Base-by-base conservation (phyloP, 768 basidiomycete genomes). In the Hypholoma sublateritium region DNA sequence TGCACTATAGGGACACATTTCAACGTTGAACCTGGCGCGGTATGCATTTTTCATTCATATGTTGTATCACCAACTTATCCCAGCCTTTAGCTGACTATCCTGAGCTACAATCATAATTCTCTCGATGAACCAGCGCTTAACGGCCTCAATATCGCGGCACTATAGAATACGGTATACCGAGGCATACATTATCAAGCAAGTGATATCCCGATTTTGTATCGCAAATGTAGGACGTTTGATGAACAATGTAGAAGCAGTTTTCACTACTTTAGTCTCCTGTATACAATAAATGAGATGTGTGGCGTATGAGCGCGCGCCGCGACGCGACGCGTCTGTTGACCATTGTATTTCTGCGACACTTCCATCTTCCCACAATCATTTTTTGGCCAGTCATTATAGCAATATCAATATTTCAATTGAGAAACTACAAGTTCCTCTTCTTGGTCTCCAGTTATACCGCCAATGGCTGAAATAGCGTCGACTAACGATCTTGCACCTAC, bases 1-100 rank as follows among this genome's bases (percentile, higher is more conserved):
- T 53, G 12, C 35, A 21, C 55, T 32, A 14, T 62, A 88, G 88
- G 88, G 13, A 86, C 86, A 2, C 86, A 87, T 69, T 91, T 93
- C 71, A 88, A 88, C 56, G 86, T 92, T n/a, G 91, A 91, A 66
- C 86, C 93, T 12, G 90, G 87, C 66, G 88, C 90, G 53, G 88
- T 93, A 73, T 67, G 81, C 68, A 11, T 37, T 48, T 53, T 42
- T 4, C 53, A 36, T 13, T 58, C 32, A 12, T 12, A 13, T 14
- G 44, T 24, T 19, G 21, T 37, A 17, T 12, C 21, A 1, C 45
- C 44, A 56, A 34, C 16, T 62, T 28, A 53, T 34, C 45, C 19
- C 45, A 6, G 55, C 63, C 61, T 47, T 45, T 59, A 93, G 91
- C 80, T 94, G 53, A 83, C 89, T 13, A 80, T 94, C 19, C 75